phyloP scores from a whole-genome alignment of 1,284 basidiomycete genomes.

The Cutaneotrichosporon sp. region DNA sequence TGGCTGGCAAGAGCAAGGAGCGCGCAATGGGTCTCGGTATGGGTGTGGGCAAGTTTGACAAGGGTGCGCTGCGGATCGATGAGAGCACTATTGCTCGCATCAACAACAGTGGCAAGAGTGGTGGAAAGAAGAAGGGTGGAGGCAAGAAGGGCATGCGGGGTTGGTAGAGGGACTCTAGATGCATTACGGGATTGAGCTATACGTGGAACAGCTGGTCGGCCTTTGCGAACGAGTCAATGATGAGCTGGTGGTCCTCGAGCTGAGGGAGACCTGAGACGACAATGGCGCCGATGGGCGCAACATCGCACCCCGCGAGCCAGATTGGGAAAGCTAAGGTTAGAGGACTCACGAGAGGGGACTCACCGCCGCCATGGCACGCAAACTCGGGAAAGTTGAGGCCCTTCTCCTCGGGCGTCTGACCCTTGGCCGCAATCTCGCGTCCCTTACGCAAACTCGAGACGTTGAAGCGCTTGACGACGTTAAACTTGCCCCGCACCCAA shows the following conservation, averaged over 20 bases:
- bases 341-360: constrained; percentile 6
- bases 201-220: constrained; percentile 20
- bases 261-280: constrained; percentile 53
- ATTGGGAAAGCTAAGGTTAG: constrained; percentile 43
- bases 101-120: constrained; percentile 20
- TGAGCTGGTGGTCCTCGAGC: constrained; percentile 49
- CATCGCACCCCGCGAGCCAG: constrained; percentile 38
- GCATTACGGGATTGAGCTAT: neutral
- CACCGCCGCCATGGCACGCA: constrained; percentile 49
- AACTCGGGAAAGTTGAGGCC: constrained; percentile 43
- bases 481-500: constrained; percentile 49
- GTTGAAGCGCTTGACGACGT: constrained; percentile 44
- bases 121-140: constrained; percentile 10
- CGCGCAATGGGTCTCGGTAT: constrained; percentile 47
- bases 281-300: constrained; percentile 48
- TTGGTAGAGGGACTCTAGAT: constrained; percentile 11
- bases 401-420: constrained; percentile 34
- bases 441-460: constrained; percentile 47
- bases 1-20: constrained; percentile 39
- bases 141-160: constrained; percentile 21
- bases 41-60: constrained; percentile 51
- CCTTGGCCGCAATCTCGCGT: constrained; percentile 36
- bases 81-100: constrained; percentile 45
- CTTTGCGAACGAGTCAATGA: constrained; percentile 30
- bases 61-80: constrained; percentile 47